phyloP scores from a whole-genome alignment of 768 basidiomycete species.

The Nevesoporus exiguus region DNA sequence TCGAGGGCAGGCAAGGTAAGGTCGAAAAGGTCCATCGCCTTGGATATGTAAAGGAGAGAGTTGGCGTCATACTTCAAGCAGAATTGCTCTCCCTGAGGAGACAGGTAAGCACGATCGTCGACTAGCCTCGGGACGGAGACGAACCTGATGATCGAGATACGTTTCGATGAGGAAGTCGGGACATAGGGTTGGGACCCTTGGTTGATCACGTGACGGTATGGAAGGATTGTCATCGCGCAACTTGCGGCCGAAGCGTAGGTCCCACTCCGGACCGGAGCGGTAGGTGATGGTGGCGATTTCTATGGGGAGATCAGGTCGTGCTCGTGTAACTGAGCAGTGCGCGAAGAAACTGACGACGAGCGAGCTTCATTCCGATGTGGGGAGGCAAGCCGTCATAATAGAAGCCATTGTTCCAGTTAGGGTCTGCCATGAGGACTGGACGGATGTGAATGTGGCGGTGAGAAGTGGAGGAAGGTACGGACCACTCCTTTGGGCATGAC shows the following conservation, averaged over 20 bases:
- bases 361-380: constrained; percentile 97
- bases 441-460: constrained; percentile 1
- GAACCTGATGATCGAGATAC: constrained; percentile 87
- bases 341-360: constrained; percentile 67
- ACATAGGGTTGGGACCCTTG: constrained; percentile 69
- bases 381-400: constrained; percentile 96
- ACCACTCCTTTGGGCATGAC: constrained; percentile 96
- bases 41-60: constrained; percentile 96
- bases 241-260: constrained; percentile 90
- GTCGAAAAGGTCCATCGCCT: constrained; percentile 99
- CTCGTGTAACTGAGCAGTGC: background rate
- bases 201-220: constrained; percentile 7
- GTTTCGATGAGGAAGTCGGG: constrained; percentile 99
- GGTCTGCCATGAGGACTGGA: constrained; percentile 96
- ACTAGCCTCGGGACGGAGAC: background rate
- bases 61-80: constrained; percentile 99
- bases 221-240: constrained; percentile 37
- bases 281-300: constrained; percentile 99
- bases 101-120: constrained; percentile 4
- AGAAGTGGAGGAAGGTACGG: constrained; percentile 1
- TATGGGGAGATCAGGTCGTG: constrained; percentile 28
- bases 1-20: constrained; percentile 77
- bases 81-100: constrained; percentile 82
- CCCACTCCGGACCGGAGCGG: constrained; percentile 99
- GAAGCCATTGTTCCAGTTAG: constrained; percentile 98